phyloP scores from a whole-genome alignment of 148 eudicot species.

The Nepenthes mirabilis region DNA sequence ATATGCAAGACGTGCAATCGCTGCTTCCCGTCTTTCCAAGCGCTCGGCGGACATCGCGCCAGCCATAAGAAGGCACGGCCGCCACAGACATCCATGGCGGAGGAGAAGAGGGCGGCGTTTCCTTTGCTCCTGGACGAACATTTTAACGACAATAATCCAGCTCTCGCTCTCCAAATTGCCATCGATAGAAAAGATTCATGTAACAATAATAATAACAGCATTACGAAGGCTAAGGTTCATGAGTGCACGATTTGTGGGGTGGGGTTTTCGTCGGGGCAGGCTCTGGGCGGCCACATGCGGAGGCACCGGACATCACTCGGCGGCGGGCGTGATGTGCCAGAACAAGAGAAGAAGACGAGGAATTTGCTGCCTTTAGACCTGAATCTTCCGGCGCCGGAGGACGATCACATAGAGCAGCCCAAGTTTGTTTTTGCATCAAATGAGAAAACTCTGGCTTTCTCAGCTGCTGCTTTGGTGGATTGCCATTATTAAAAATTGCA shows the following conservation, averaged over 20 bases:
- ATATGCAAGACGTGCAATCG: slow-evolving; percentile 79
- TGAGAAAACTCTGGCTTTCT: slow-evolving; percentile 46
- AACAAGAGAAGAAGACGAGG: slow-evolving; percentile 7
- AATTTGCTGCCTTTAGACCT: slow-evolving; percentile 49
- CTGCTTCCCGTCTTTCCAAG: slow-evolving; percentile 70
- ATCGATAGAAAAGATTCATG: background rate
- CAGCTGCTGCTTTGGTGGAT: slow-evolving; percentile 44
- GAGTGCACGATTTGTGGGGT: slow-evolving; percentile 87
- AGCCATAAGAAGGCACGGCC: slow-evolving; percentile 69
- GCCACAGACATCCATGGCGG: background rate
- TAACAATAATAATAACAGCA: background rate
- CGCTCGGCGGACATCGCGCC: slow-evolving; percentile 86
- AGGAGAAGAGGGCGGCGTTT: background rate
- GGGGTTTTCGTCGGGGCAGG: slow-evolving; percentile 82
- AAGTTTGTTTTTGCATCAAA: slow-evolving; percentile 35
- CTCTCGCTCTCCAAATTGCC: slow-evolving; percentile 1
- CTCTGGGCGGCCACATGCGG: slow-evolving; percentile 95
- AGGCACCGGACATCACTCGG: slow-evolving; percentile 36
- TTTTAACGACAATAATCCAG: background rate
- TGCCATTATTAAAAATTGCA: slow-evolving; percentile 39
- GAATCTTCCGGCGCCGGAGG: slow-evolving; percentile 71
- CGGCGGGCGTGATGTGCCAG: slow-evolving; percentile 7
- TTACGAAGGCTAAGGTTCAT: slow-evolving; percentile 26
- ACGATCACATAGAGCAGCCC: slow-evolving; percentile 13
- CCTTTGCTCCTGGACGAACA: background rate